Evolutionary conservation across 805 yeast genomes (phyloP), one percentile per base, ranked within the genome.

Genomic region (Ogataea ganodermae): DNA sequence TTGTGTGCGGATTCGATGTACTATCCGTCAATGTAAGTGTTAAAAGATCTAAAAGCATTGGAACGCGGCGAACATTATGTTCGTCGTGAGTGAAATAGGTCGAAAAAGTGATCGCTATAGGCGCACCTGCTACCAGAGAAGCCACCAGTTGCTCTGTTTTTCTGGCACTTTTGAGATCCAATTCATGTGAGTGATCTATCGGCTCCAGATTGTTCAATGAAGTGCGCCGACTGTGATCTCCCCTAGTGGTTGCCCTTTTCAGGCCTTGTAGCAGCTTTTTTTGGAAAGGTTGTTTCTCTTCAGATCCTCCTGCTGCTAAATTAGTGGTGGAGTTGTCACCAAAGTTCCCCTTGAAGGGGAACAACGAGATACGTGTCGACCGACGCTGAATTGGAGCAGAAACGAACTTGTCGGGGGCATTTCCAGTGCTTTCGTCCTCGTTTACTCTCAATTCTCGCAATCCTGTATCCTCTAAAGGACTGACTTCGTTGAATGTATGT

Each of bases 61-160:
- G 97, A 0, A 96, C 94, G 50, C 96, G 78, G 46, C 83, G 78
- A 3, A 78, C 75, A 1, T 87, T 89, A 54, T 76, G 79, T 50
- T 89, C 96, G 63, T 90, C 97, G 44, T 80, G 78, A 38, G 83
- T 72, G 50, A 94, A 80, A 31, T 83, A 77, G 1, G 95, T 80
- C 4, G 94, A 89, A 4, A 89, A 73, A 48, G 89, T 72, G 48
- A 88, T 70, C 0, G 89, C 83, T 2, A 88, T 85, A 0, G 96
- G 91, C 10, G 84, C 74, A 9, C 87, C 95, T 4, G 86, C 70
- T 6, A 78, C 57, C 49, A 88, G 68, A 22, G 86, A 75, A 26
- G 74, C 71, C 10, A 83, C 66, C 37, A 82, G 50, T 14, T 48
- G 51, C 20, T 61, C 57, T 1, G 65, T 63, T 30, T 66, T 61